phyloP scores from a whole-genome alignment of 768 basidiomycete genomes.

The Amanita pseudoporphyria region DNA sequence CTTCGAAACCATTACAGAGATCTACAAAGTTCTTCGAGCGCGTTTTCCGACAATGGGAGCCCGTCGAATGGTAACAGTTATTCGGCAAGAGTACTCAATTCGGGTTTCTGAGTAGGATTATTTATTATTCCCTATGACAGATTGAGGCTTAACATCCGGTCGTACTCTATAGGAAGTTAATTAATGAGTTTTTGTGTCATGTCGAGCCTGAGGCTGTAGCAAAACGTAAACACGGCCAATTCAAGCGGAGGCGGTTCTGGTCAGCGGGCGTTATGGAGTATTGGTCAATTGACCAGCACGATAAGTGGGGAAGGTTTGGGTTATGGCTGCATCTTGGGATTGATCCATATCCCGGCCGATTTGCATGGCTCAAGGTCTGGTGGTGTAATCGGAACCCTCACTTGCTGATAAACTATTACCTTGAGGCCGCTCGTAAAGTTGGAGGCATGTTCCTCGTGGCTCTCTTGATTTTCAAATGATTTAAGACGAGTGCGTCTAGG shows the following conservation, averaged over 20 bases:
- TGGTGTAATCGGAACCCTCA: constrained; percentile 29
- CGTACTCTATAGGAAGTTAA: not conserved
- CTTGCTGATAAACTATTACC: constrained; percentile 24
- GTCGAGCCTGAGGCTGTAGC: not conserved
- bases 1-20: not conserved
- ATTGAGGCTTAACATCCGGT: too few relatives aligned
- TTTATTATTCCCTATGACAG: too few relatives aligned
- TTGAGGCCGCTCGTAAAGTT: constrained; percentile 16
- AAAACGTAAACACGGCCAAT: constrained; percentile 1
- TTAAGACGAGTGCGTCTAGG: too few relatives aligned
- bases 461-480: constrained; percentile 2
- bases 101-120: constrained; percentile 13
- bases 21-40: not conserved
- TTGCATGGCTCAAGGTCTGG: constrained; percentile 32
- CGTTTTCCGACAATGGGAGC: constrained; percentile 13
- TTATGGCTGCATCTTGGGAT: constrained; percentile 23
- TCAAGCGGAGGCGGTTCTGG: constrained; percentile 23
- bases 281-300: constrained; percentile 32
- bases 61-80: constrained; percentile 8
- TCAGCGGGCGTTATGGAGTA: constrained; percentile 33
- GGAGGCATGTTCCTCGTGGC: constrained; percentile 6
- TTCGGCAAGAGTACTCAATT: constrained; percentile 11
- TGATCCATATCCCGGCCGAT: constrained; percentile 24
- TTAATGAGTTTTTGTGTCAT: not conserved
- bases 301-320: constrained; percentile 34